Base-by-base conservation (phyloP, 352 stramenopile genomes). In the Globisporangium spinosum region DNA sequence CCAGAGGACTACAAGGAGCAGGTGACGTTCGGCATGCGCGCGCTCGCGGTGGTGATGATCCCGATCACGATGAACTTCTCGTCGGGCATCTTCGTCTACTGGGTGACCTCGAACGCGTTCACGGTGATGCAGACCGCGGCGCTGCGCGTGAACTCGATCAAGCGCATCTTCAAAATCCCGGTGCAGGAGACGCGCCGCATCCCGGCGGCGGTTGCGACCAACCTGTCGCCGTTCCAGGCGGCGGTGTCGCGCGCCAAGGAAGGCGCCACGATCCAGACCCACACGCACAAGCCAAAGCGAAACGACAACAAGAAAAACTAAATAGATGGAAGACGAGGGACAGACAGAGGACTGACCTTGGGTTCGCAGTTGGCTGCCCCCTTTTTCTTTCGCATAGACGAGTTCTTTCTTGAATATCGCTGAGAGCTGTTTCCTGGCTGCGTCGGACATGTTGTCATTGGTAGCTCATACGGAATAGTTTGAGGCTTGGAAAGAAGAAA, bases 61-160 rank as follows among this genome's bases (percentile, higher is more conserved):
- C 87, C 87, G 10, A 68, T 95, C 58, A 90, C 82, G 1, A 89
- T 91, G 79, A 91, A 93, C 53, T 95, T 95, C 65, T 77, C 89
- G 65, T 92, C 87, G 69, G 86, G 86, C 43, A 85, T 95, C 43
- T 87, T 95, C 20, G 77, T 95, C 34, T 95, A 94, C 82, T 95
- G 88, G 88, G 85, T 95, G 66, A 91, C 77, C 56, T 94, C 86
- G 47, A 95, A 93, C 76, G 71, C 79, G 59, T 95, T 86, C 77
- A 92, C 88, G 43, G 59, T 95, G 13, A 61, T 66, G 29, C 85
- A 94, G 68, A 93, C 82, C 8, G 72, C 76, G 12, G 43, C 81
- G 23, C 70, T 94, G 70, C 85, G 85, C 25, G 55, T 90, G 12
- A 80, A 83, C 53, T 47, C 75, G 32, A 67, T 94, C 27, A 89